Conservation (phyloP, 306 rosid genomes). For the Quercus suber region DNA sequence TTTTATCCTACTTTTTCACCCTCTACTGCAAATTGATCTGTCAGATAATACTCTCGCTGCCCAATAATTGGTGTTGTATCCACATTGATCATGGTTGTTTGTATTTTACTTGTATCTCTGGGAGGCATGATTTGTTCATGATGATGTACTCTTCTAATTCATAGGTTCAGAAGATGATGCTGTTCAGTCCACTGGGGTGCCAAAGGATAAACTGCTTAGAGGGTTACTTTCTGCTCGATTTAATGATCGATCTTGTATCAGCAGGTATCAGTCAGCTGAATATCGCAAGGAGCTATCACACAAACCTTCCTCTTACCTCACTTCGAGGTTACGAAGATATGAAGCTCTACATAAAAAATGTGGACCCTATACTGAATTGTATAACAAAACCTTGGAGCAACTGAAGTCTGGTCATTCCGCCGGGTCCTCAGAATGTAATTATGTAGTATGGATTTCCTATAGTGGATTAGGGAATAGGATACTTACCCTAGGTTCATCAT, state of each 20-base stretch:
- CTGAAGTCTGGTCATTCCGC: constrained; percentile 45
- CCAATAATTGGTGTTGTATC: background rate
- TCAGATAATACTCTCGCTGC: background rate
- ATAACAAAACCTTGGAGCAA: constrained; percentile 49
- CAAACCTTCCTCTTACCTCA: constrained; percentile 57
- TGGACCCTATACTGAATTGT: constrained; percentile 61
- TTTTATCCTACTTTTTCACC: background rate
- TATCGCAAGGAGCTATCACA: constrained; percentile 36
- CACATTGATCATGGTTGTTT: background rate
- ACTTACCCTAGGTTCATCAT: constrained; percentile 59
- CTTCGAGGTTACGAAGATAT: constrained; percentile 54
- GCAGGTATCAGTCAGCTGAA: constrained; percentile 53
- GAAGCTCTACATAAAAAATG: constrained; percentile 63
- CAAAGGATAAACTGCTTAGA: constrained; percentile 41
- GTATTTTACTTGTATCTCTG: constrained; percentile 1
- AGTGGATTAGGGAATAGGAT: constrained; percentile 81
- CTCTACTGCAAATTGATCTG: background rate
- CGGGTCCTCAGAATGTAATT: constrained; percentile 42
- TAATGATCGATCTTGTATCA: constrained; percentile 57
- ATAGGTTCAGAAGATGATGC: constrained; percentile 31
- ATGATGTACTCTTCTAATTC: constrained; percentile 12
- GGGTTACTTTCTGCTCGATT: constrained; percentile 57
- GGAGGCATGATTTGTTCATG: background rate
- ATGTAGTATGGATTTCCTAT: constrained; percentile 65
- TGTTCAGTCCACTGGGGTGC: constrained; percentile 26